Conservation (phyloP, 306 rosid genomes). For the Potentilla sterilis region DNA sequence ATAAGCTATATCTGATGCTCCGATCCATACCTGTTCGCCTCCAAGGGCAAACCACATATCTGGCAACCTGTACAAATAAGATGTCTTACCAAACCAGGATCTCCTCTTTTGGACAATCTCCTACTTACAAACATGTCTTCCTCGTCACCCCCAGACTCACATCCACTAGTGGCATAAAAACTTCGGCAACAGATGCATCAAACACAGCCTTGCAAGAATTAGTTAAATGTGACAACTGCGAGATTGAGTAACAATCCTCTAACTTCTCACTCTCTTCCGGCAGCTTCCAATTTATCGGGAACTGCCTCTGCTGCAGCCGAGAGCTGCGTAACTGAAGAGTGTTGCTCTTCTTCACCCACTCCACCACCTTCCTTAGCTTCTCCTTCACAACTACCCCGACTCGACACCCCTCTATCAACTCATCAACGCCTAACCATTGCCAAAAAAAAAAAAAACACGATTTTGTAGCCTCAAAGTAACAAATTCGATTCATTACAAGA, state of each 20-base stretch:
- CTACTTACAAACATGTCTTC: conserved; percentile 63
- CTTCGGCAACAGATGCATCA: conserved; percentile 65
- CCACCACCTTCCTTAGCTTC: conserved; percentile 61
- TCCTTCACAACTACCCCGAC: conserved; percentile 52
- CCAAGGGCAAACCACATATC: conserved; percentile 71
- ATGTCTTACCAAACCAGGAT: conserved; percentile 47
- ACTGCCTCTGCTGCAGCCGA: conserved; percentile 29
- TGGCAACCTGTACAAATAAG: conserved; percentile 80
- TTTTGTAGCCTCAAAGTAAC: not conserved
- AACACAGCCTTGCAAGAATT: conserved; percentile 51
- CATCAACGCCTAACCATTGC: conserved; percentile 49
- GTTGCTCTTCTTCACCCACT: conserved; percentile 54
- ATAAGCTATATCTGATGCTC: not conserved
- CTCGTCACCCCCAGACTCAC: conserved; percentile 11
- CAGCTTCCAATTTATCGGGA: conserved; percentile 61
- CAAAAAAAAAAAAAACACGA: not conserved
- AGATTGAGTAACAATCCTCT: conserved; percentile 44
- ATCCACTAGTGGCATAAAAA: conserved; percentile 43
- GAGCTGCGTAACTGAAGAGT: not conserved
- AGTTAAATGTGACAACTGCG: conserved; percentile 43
- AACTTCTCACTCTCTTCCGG: conserved; percentile 45
- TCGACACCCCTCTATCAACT: conserved; percentile 51
- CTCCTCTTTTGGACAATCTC: conserved; percentile 42
- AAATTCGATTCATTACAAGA: too few relatives aligned
- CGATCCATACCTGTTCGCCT: conserved; percentile 39